phyloP scores from a whole-genome alignment of 75 land plant species.

The Chamaecyparis obtusa region DNA sequence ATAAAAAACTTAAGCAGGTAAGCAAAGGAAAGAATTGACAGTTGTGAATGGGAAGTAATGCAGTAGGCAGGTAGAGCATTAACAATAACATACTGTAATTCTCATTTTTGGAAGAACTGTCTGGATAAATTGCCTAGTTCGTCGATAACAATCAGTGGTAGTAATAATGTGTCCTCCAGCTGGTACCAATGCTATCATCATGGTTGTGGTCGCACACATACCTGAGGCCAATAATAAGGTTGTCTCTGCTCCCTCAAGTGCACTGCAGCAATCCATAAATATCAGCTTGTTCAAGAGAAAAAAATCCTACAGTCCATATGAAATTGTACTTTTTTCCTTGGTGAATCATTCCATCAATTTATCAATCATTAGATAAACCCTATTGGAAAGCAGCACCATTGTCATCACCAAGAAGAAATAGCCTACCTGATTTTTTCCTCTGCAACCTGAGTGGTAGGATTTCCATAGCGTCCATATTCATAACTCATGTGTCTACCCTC shows the following conservation, averaged over 20 bases:
- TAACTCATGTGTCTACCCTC: constrained; percentile 63
- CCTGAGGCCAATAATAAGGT: constrained; percentile 93
- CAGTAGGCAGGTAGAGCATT: not conserved
- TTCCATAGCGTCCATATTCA: constrained; percentile 93
- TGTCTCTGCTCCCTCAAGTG: constrained; percentile 92
- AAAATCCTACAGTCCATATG: not conserved
- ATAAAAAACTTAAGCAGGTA: not conserved
- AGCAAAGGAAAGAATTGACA: not conserved
- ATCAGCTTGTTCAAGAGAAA: not conserved
- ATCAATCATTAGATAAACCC: not conserved
- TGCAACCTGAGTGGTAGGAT: constrained; percentile 71
- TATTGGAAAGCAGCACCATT: not conserved
- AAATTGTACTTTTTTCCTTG: not conserved
- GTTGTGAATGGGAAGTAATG: not conserved
- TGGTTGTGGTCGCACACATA: constrained; percentile 87
- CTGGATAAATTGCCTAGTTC: constrained; percentile 92
- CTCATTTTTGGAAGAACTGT: constrained; percentile 93
- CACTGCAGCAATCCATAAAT: constrained; percentile 45
- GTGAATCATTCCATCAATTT: not conserved
- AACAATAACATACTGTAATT: constrained; percentile 55
- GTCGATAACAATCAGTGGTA: constrained; percentile 97
- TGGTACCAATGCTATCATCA: constrained; percentile 87
- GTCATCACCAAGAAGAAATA: not conserved
- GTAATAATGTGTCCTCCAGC: constrained; percentile 94
- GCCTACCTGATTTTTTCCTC: constrained; percentile 75